These are phyloP conservation scores for Malus orientalis DNA, from an alignment of 306 rosid genomes.

Conservation along the genomic window DNA sequence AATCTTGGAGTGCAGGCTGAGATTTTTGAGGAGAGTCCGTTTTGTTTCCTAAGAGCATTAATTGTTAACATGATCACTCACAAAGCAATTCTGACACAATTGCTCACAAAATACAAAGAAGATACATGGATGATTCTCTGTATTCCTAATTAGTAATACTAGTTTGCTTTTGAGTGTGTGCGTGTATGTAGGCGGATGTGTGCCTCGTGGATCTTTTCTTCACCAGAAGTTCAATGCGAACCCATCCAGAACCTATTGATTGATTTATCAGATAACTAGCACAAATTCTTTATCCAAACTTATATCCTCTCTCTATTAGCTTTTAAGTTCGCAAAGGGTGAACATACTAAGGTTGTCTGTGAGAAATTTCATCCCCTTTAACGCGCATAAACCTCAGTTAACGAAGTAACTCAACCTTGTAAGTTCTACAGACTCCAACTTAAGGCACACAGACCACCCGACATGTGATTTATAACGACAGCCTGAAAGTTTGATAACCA, in stretches of 20 bases:
- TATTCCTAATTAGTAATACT: background rate
- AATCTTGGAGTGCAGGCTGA: constrained; percentile 61
- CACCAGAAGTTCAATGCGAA: background rate
- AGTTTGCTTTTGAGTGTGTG: background rate
- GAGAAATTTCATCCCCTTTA: background rate
- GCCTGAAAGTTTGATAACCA: background rate
- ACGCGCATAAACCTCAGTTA: background rate
- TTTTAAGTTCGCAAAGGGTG: background rate
- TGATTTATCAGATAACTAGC: background rate
- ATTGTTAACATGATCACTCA: background rate
- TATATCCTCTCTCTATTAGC: background rate
- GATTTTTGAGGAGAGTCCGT: constrained; percentile 55
- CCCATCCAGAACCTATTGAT: background rate
- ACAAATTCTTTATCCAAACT: background rate
- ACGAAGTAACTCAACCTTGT: background rate
- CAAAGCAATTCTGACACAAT: background rate
- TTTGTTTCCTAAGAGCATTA: constrained; percentile 48
- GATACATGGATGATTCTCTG: background rate
- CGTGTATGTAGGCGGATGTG: background rate
- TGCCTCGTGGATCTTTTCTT: background rate
- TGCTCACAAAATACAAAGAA: background rate
- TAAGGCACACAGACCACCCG: too few species aligned
- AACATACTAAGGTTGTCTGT: background rate
- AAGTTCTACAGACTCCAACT: too few species aligned
- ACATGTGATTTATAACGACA: background rate